Evolutionary conservation across 2,329 filamentous ascomycete genomes (phyloP).

Genomic region (Aspergillus uvarum): DNA sequence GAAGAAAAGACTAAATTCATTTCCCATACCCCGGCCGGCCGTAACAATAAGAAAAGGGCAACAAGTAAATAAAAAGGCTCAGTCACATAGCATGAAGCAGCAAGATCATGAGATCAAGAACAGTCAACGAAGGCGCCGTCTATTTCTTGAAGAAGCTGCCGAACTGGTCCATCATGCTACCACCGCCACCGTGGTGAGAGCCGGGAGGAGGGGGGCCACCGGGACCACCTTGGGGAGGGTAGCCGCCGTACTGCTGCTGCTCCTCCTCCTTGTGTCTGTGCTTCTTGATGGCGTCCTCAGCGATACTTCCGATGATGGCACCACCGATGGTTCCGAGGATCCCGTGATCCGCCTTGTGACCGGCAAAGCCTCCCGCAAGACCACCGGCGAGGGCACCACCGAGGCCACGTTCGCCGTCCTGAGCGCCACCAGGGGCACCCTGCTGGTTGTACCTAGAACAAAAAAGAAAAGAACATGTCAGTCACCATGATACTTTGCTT

Average conservation of each 20-base stretch:
- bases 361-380: conserved; percentile 47
- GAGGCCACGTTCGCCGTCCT: conserved; percentile 49
- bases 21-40: conserved; percentile 17
- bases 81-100: background rate
- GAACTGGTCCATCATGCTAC: conserved; percentile 34
- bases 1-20: background rate
- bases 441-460: conserved; percentile 28
- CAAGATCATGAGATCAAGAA: background rate
- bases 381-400: conserved; percentile 49
- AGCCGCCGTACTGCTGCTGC: conserved; percentile 16
- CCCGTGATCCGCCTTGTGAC: conserved; percentile 50
- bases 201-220: conserved; percentile 20
- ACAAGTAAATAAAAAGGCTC: conserved; percentile 8
- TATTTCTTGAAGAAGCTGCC: conserved; percentile 43
- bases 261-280: conserved; percentile 40
- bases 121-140: conserved; percentile 7
- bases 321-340: conserved; percentile 50
- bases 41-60: conserved; percentile 11
- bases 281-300: conserved; percentile 48
- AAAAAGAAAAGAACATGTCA: background rate
- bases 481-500: conserved; percentile 17
- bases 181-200: conserved; percentile 17
- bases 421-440: conserved; percentile 37
- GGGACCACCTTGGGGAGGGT: conserved; percentile 8
- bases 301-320: conserved; percentile 47